phyloP scores from a whole-genome alignment of 2,329 filamentous ascomycete genomes.

The Fusarium albosuccineum region DNA sequence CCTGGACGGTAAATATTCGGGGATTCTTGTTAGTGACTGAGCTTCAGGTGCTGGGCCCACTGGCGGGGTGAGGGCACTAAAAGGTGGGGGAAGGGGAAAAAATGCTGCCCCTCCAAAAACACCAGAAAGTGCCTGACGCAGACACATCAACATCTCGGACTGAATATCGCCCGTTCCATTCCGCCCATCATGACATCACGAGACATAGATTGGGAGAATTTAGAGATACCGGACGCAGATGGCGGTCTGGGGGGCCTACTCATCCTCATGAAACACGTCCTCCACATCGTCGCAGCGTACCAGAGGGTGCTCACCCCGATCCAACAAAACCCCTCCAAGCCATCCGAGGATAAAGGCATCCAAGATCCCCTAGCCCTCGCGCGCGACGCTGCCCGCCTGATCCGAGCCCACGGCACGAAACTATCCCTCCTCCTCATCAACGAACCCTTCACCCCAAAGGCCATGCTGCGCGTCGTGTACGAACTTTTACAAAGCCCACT shows the following conservation, averaged over 20 bases:
- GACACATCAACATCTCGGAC: background rate
- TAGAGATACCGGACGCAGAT: no score
- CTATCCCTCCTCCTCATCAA: slow-evolving; percentile 89
- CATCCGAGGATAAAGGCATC: no score
- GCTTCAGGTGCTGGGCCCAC: slow-evolving; percentile 3
- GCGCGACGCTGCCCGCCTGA: slow-evolving; percentile 76
- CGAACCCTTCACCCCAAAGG: slow-evolving; percentile 87
- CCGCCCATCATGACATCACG: no score
- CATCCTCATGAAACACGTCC: no score
- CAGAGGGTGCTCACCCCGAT: no score
- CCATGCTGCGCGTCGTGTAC: no score
- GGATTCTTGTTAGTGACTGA: background rate
- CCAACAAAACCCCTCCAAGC: slow-evolving; percentile 49
- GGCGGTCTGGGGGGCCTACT: no score
- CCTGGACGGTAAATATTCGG: slow-evolving; percentile 42
- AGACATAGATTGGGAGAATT: no score
- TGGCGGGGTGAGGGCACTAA: slow-evolving; percentile 31
- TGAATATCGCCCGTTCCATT: background rate
- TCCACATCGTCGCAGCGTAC: no score
- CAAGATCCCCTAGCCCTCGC: no score
- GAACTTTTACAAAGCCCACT: no score
- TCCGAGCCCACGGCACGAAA: slow-evolving; percentile 88
- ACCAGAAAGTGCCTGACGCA: slow-evolving; percentile 20
- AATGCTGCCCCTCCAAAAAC: slow-evolving; percentile 47
- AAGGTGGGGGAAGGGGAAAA: slow-evolving; percentile 32